A percentile compares a stretch with the other conserved stretches of the same genome.
Conservation (phyloP, 1,284 basidiomycete species). For the Phylloporus sp. region DNA sequence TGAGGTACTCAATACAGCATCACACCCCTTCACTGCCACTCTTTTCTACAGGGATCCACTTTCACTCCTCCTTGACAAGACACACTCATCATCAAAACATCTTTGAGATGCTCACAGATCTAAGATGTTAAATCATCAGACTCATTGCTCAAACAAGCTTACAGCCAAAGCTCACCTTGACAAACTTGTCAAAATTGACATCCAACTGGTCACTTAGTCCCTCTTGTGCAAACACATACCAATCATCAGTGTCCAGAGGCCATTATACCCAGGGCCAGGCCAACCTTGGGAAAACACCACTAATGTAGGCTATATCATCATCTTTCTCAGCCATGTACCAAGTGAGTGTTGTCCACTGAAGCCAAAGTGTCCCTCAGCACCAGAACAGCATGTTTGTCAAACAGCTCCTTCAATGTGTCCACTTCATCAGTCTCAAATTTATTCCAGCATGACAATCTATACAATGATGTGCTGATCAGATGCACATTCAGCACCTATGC, state of each 20-base stretch:
- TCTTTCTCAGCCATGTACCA: too few species aligned
- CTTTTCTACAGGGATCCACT: too few species aligned
- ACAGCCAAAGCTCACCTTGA: constrained; percentile 65
- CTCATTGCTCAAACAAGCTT: background rate
- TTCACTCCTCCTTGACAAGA: too few species aligned
- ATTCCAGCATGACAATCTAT: constrained; percentile 52
- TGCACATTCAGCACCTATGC: constrained; percentile 13
- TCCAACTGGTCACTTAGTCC: constrained; percentile 64
- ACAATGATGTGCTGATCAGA: constrained; percentile 38
- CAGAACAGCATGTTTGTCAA: constrained; percentile 48
- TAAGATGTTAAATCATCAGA: constrained; percentile 37
- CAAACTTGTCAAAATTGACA: constrained; percentile 80
- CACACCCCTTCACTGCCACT: too few species aligned
- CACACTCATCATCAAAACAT: constrained; percentile 45
- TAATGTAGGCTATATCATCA: too few species aligned
- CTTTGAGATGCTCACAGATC: constrained; percentile 85
- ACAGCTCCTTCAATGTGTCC: constrained; percentile 63
- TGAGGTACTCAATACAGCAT: too few species aligned
- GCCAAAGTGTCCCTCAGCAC: background rate
- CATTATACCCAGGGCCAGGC: constrained; percentile 61
- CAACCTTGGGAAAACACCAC: constrained; percentile 31
- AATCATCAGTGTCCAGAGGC: constrained; percentile 65
- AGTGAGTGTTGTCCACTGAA: constrained; percentile 2
- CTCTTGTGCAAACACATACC: constrained; percentile 79
- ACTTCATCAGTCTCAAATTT: constrained; percentile 78